A percentile compares a stretch with the other conserved stretches of the same genome.
phyloP scores from a whole-genome alignment of 2,329 filamentous ascomycete genomes.

The Venturiaceae sp. region DNA sequence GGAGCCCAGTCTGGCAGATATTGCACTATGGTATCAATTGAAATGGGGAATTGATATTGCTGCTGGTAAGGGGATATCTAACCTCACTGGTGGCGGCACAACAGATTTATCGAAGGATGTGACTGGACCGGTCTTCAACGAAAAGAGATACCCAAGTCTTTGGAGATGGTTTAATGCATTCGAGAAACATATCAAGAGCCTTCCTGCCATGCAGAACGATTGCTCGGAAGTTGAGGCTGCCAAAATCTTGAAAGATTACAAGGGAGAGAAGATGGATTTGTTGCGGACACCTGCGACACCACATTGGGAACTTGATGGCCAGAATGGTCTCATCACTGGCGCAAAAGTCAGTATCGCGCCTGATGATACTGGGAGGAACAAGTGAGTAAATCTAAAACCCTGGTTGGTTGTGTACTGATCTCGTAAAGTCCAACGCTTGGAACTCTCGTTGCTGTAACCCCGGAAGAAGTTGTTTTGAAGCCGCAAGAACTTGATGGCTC shows the following conservation, averaged over 20 bases:
- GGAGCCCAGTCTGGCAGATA: conserved; percentile 24
- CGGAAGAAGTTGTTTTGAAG: conserved; percentile 30
- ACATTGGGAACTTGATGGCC: conserved; percentile 18
- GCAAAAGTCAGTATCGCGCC: conserved; percentile 23
- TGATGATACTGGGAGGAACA: conserved; percentile 29
- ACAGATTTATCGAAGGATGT: conserved; percentile 16
- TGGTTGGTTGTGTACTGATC: conserved; percentile 5
- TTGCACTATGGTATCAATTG: conserved; percentile 28
- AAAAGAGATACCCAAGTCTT: conserved; percentile 24
- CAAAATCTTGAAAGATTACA: background rate
- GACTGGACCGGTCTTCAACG: conserved; percentile 23
- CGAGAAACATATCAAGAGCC: conserved; percentile 19
- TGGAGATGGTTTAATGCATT: conserved; percentile 26
- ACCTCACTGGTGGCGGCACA: conserved; percentile 25
- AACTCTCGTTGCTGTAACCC: conserved; percentile 23
- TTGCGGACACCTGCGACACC: conserved; percentile 20
- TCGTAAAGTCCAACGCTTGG: conserved; percentile 23
- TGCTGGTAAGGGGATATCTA: conserved; percentile 21
- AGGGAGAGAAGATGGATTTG: conserved; percentile 14
- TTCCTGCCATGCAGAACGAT: conserved; percentile 19
- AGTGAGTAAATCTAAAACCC: conserved; percentile 12
- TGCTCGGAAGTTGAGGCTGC: conserved; percentile 11
- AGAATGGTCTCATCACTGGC: conserved; percentile 21
- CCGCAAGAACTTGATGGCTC: conserved; percentile 18
- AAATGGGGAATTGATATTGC: conserved; percentile 29